These are phyloP conservation scores for Sporothrix globosa DNA, from an alignment of 2,329 filamentous ascomycete genomes.

Conservation along the genomic window DNA sequence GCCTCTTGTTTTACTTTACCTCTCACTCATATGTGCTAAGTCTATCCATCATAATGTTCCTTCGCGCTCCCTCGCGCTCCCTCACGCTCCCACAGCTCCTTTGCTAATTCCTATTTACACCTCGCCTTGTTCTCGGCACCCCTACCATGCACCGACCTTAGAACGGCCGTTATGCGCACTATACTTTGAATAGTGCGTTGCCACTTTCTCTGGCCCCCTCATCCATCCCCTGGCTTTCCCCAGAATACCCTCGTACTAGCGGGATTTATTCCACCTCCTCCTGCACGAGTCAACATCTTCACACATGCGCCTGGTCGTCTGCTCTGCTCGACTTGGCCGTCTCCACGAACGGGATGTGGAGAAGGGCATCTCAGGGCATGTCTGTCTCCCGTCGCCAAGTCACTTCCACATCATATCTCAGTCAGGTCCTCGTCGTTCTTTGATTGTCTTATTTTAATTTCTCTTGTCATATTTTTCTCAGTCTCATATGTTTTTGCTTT, in stretches of 20 bases:
- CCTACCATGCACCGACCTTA: conserved; percentile 22
- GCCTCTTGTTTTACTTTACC: neutral
- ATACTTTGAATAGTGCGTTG: neutral
- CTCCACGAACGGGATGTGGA: conserved; percentile 15
- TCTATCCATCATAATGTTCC: neutral
- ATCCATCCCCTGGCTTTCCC: conserved; percentile 14
- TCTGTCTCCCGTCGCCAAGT: conserved; percentile 23
- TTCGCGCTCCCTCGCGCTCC: conserved; percentile 14
- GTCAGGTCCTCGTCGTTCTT: conserved; percentile 35
- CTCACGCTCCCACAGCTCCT: neutral
- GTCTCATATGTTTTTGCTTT: neutral
- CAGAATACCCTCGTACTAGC: conserved; percentile 14
- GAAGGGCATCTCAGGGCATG: neutral
- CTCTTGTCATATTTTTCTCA: conserved; percentile 7
- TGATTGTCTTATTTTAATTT: conserved; percentile 38
- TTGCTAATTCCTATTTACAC: conserved; percentile 8
- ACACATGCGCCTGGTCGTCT: neutral
- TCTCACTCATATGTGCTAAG: neutral
- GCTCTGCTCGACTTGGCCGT: neutral
- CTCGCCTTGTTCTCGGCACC: conserved; percentile 2
- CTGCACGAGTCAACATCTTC: neutral
- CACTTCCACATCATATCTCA: conserved; percentile 9
- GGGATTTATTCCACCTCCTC: neutral
- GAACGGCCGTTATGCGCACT: conserved; percentile 2
- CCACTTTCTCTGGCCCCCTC: neutral